phyloP scores from a whole-genome alignment of 495 filamentous ascomycete species.

The Penicillium parvum region DNA sequence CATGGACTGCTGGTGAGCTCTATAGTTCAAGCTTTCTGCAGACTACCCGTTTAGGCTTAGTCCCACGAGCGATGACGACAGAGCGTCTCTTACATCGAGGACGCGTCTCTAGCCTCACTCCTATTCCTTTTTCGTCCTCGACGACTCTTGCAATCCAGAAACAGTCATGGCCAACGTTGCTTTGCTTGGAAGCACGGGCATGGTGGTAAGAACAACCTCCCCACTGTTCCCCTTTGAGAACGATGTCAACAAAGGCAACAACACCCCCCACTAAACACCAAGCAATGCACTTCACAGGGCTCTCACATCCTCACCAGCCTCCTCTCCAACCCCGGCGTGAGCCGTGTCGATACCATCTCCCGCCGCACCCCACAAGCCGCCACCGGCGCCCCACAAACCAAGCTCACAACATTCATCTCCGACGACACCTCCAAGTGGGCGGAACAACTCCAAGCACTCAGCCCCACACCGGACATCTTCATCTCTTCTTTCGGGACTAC shows the following conservation, averaged over 20 bases:
- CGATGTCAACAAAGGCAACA: slow-evolving; percentile 1
- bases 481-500: slow-evolving; percentile 68
- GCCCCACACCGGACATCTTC: slow-evolving; percentile 55
- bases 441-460: slow-evolving; percentile 44
- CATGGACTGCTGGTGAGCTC: too few relatives aligned
- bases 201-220: slow-evolving; percentile 37
- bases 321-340: slow-evolving; percentile 31
- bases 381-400: slow-evolving; percentile 27
- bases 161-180: slow-evolving; percentile 39
- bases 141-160: not conserved
- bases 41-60: not conserved
- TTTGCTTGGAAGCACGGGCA: slow-evolving; percentile 44
- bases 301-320: slow-evolving; percentile 47
- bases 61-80: slow-evolving; percentile 7
- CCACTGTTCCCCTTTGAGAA: not conserved
- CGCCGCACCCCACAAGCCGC: slow-evolving; percentile 37
- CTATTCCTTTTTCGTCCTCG: not conserved
- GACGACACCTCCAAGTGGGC: slow-evolving; percentile 54
- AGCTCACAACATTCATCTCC: slow-evolving; percentile 43
- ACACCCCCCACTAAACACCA: not conserved
- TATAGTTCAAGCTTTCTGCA: not conserved
- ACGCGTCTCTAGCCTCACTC: not conserved
- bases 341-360: slow-evolving; percentile 45
- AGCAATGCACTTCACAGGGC: slow-evolving; percentile 27
- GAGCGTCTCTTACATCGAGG: not conserved